Base-by-base conservation (phyloP, 192 early-diverging fungal species). In the Dimargaris cristalligena region DNA sequence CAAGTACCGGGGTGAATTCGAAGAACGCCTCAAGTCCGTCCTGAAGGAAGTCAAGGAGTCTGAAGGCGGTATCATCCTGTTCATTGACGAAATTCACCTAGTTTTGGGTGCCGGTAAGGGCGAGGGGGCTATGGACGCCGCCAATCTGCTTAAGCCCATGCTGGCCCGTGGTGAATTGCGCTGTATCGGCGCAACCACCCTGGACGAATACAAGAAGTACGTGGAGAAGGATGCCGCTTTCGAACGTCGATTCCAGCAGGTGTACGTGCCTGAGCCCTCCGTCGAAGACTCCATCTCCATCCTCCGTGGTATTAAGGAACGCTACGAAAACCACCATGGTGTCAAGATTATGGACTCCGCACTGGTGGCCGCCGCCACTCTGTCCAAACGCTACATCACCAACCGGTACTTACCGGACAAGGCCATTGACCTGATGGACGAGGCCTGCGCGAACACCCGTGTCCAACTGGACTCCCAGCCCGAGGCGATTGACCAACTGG, bases 121-220 rank as follows among this genome's bases (percentile, higher is more conserved):
- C 20, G 86, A 92, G 34, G 96, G 94, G 11, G 74, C 85, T 34
- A 90, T 96, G 86, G 94, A 99, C 64, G 92, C 91, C 0, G 94
- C 96, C 44, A 99, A 99, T 67, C 62, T 99, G 55, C 74, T 99
- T 48, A 98, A 96, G 70, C 96, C 96, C 10, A 94, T 96, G 92
- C 79, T 99, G 10, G 94, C 96, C 3, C 85, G 96, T 60, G 96
- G 96, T 30, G 92, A 94, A 62, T 80, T 99, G 32, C 81, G 91
- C 6, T 81, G 91, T 51, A 94, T 97, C 69, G 96, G 96, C 50
- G 94, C 94, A 0, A 99, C 96, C 20, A 99, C 96, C 3, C 71
- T 96, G 18, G 80, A 77, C 57, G 96, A 99, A 76, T 99, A 96
- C 73, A 87, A 89, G 59, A 86, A 93, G 65, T 80, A 92, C 59